phyloP scores from a whole-genome alignment of 2,329 filamentous ascomycete species.

The Monosporascus sp. region DNA sequence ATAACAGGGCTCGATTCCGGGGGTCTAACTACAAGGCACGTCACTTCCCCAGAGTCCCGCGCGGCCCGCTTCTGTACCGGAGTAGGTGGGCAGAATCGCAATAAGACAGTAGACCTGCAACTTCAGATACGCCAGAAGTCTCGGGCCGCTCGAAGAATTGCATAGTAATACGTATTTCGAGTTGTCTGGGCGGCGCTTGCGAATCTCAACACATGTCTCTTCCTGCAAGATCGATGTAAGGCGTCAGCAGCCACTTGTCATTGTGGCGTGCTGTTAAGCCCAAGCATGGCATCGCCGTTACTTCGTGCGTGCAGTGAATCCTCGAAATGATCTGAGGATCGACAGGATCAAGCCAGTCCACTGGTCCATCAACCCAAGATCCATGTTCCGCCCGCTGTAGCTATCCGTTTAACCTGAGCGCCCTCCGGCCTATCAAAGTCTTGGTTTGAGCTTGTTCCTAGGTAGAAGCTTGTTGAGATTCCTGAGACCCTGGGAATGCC shows the following conservation, averaged over 20 bases:
- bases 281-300: neutral
- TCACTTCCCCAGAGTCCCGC: neutral
- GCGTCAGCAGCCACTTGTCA: too few relatives aligned
- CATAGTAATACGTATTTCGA: neutral
- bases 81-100: neutral
- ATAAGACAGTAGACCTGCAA: neutral
- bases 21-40: neutral
- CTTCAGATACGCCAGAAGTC: too few relatives aligned
- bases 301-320: neutral
- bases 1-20: neutral
- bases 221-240: neutral
- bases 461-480: neutral
- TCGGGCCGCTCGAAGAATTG: too few relatives aligned
- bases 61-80: neutral
- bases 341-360: neutral
- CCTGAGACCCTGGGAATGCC: neutral
- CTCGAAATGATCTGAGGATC: conserved; percentile 1
- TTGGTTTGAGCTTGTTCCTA: neutral
- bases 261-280: too few relatives aligned
- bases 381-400: neutral
- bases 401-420: neutral
- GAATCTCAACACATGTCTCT: neutral
- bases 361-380: neutral
- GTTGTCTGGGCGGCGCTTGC: neutral
- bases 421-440: neutral